phyloP scores from a whole-genome alignment of 768 basidiomycete species.

The Naematelia aurantialba region DNA sequence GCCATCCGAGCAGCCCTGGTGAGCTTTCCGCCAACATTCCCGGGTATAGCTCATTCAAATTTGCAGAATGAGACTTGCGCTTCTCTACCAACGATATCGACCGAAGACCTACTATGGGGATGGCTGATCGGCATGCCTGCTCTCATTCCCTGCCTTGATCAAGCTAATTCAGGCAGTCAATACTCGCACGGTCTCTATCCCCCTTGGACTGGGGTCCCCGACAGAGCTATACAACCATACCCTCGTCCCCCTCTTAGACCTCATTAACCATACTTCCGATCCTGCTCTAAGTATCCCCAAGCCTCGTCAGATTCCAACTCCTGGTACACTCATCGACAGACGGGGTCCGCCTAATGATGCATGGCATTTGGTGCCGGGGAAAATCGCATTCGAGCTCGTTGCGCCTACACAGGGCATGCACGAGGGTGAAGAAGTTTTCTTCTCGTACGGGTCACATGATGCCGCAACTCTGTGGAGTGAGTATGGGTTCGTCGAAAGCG shows the following conservation, averaged over 20 bases:
- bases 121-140: slow-evolving; percentile 76
- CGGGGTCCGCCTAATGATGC: neutral
- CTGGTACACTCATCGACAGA: slow-evolving; percentile 10
- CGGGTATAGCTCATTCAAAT: neutral
- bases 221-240: slow-evolving; percentile 71
- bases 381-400: slow-evolving; percentile 49
- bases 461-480: slow-evolving; percentile 77
- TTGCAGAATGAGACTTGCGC: too few relatives aligned
- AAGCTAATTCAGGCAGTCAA: slow-evolving; percentile 60
- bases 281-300: slow-evolving; percentile 25
- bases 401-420: slow-evolving; percentile 53
- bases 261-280: slow-evolving; percentile 69
- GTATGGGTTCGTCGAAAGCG: slow-evolving; percentile 71
- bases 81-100: neutral
- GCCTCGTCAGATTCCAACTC: slow-evolving; percentile 51
- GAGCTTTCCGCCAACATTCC: slow-evolving; percentile 31
- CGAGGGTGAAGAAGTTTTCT: slow-evolving; percentile 64
- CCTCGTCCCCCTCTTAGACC: slow-evolving; percentile 83
- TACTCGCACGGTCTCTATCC: slow-evolving; percentile 72
- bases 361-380: slow-evolving; percentile 24
- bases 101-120: slow-evolving; percentile 69
- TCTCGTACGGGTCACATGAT: slow-evolving; percentile 75
- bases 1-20: slow-evolving; percentile 25
- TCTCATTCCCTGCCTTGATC: neutral
- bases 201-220: slow-evolving; percentile 52